phyloP scores from a whole-genome alignment of 345 rosid genomes.

The Populus deltoides region DNA sequence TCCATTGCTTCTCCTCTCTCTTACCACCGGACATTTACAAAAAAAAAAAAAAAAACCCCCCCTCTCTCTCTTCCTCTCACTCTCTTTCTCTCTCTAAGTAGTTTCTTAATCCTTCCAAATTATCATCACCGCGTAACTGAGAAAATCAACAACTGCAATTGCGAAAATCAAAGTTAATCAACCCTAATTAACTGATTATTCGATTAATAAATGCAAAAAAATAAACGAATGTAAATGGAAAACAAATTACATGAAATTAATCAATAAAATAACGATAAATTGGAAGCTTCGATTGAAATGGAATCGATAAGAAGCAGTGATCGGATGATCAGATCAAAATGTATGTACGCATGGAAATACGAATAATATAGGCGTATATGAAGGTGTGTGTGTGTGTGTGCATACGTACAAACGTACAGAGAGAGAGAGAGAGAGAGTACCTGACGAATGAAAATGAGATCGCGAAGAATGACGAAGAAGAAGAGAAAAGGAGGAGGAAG shows the following conservation, averaged over 20 bases:
- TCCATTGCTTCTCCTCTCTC: constrained; percentile 54
- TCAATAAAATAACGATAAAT: neutral
- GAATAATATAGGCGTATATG: neutral
- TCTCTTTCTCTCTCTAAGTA: constrained; percentile 23
- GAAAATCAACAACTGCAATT: neutral
- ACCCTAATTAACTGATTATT: neutral
- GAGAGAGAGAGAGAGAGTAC: constrained; percentile 23
- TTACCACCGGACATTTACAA: constrained; percentile 63
- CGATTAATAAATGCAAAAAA: neutral
- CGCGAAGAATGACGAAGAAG: neutral
- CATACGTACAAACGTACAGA: neutral
- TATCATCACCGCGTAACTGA: constrained; percentile 25
- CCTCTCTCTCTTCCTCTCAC: constrained; percentile 11
- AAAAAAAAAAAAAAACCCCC: constrained; percentile 10
- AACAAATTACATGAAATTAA: too few species aligned
- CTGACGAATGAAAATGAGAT: constrained; percentile 12
- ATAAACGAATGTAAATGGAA: neutral
- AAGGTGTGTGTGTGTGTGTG: neutral
- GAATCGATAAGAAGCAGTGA: constrained; percentile 11
- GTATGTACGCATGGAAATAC: neutral
- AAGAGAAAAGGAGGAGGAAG: neutral
- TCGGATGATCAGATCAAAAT: constrained; percentile 20
- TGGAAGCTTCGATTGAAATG: neutral
- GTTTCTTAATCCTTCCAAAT: constrained; percentile 13
- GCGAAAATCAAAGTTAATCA: constrained; percentile 6